Conservation (phyloP, 179 eudicot genomes). For the Silene coronaria region DNA sequence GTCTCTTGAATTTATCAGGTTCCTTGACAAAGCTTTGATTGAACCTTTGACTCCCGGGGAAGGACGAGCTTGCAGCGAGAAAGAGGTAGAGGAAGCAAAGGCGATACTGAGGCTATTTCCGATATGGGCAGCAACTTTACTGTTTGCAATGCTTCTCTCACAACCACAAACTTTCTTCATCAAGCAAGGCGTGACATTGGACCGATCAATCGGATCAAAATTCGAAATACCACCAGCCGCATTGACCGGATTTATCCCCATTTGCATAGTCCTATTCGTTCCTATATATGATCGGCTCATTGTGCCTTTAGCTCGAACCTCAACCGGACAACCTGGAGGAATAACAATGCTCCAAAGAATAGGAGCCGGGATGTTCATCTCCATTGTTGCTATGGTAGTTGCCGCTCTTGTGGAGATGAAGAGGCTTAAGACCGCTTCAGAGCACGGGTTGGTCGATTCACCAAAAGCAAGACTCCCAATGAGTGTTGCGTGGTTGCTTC, state of each 20-base stretch:
- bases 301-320: conserved; percentile 39
- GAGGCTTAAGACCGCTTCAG: conserved; percentile 33
- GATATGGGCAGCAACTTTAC: conserved; percentile 45
- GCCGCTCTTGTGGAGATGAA: conserved; percentile 43
- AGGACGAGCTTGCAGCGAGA: conserved; percentile 21
- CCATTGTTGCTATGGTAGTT: conserved; percentile 34
- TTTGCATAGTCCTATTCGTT: conserved; percentile 30
- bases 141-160: conserved; percentile 37
- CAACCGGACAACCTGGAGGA: conserved; percentile 46
- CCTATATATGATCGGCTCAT: conserved; percentile 50
- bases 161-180: conserved; percentile 48
- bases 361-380: conserved; percentile 42
- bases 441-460: conserved; percentile 39
- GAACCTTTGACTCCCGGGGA: conserved; percentile 13
- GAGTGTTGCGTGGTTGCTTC: conserved; percentile 59
- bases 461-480: conserved; percentile 43
- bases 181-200: conserved; percentile 51
- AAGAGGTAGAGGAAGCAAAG: conserved; percentile 46
- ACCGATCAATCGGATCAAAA: conserved; percentile 36
- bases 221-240: conserved; percentile 50
- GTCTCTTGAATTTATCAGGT: conserved; percentile 9
- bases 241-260: conserved; percentile 26
- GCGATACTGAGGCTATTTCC: conserved; percentile 47
- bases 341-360: conserved; percentile 56
- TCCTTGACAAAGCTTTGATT: conserved; percentile 38